Evolutionary conservation across 2,329 filamentous ascomycete genomes (phyloP).

Genomic region (Graphilbum ipis-grandicollis): DNA sequence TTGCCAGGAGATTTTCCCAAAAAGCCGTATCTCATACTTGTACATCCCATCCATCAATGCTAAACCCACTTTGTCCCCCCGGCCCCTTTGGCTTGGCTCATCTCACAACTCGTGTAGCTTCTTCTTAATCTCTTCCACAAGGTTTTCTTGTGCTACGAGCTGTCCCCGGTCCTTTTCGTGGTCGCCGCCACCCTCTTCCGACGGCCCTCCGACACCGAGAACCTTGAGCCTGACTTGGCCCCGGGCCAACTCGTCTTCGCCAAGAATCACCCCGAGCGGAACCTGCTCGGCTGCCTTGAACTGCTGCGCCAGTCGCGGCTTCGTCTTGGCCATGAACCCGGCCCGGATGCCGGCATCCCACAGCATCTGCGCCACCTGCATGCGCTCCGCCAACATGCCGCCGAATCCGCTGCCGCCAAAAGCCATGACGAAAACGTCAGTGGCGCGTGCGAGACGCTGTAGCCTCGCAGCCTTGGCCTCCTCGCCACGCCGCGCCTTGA

Average conservation of each 20-base stretch:
- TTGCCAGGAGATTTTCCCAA: no score
- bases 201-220: constrained; percentile 32
- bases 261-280: constrained; percentile 76
- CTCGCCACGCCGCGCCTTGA: constrained; percentile 53
- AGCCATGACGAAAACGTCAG: constrained; percentile 90
- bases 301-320: constrained; percentile 74
- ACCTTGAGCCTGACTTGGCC: constrained; percentile 78
- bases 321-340: constrained; percentile 78
- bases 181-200: constrained; percentile 10
- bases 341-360: constrained; percentile 85
- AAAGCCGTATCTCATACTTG: no score
- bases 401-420: constrained; percentile 54
- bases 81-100: not conserved
- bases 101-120: constrained; percentile 6
- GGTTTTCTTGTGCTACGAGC: constrained; percentile 44
- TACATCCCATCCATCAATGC: no score
- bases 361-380: constrained; percentile 57
- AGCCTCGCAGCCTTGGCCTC: no score
- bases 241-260: constrained; percentile 70
- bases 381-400: constrained; percentile 67
- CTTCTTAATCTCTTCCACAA: constrained; percentile 45
- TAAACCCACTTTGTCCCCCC: not conserved
- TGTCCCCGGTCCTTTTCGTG: constrained; percentile 86
- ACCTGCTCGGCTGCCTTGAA: constrained; percentile 86
- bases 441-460: constrained; percentile 50